Conservation (phyloP, 1,284 basidiomycete species). For the Termitomyces sp. region DNA sequence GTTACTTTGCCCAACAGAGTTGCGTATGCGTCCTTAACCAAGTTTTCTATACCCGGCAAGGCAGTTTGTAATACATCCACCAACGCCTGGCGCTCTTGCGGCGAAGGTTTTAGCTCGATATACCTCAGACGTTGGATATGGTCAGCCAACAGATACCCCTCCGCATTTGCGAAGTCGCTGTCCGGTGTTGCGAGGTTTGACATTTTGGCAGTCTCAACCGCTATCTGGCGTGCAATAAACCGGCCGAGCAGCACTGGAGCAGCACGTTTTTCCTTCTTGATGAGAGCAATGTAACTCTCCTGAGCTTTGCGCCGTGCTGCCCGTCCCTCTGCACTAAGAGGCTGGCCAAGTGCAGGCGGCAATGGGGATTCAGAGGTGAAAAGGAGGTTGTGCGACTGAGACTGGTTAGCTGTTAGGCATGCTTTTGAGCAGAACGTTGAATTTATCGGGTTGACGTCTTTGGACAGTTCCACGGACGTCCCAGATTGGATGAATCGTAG, state of each 20-base stretch:
- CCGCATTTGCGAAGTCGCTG: conserved; percentile 43
- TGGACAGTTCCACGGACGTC: conserved; percentile 37
- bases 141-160: conserved; percentile 62
- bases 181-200: conserved; percentile 22
- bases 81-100: conserved; percentile 50
- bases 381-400: conserved; percentile 61
- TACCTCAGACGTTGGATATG: conserved; percentile 71
- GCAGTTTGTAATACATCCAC: conserved; percentile 52
- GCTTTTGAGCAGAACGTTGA: conserved; percentile 69
- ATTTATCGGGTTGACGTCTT: conserved; percentile 42
- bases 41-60: conserved; percentile 66
- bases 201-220: conserved; percentile 58
- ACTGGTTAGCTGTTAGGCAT: conserved; percentile 51
- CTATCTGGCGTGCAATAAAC: conserved; percentile 67
- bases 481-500: conserved; percentile 48
- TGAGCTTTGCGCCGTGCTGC: conserved; percentile 56
- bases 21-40: conserved; percentile 59
- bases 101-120: conserved; percentile 45
- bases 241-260: conserved; percentile 58
- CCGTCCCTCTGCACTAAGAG: conserved; percentile 21
- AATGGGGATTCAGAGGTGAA: conserved; percentile 63
- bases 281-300: conserved; percentile 45
- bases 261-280: conserved; percentile 42
- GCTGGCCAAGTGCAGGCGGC: conserved; percentile 43
- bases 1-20: conserved; percentile 64